Conservation (phyloP, 1,284 basidiomycete species). For the Phaffia rhodozyma region DNA sequence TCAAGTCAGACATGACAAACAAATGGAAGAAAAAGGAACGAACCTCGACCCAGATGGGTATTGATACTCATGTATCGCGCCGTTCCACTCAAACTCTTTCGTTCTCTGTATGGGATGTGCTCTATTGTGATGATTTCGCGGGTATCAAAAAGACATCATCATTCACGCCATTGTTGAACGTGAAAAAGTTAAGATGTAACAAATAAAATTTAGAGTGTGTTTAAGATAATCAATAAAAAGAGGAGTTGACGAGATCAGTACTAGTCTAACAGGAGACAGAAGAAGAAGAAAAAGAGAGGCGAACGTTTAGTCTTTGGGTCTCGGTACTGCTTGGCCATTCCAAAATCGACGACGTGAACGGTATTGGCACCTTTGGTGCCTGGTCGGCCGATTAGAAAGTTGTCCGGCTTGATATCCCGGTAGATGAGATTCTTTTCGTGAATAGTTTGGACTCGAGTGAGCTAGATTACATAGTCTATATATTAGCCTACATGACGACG, state of each 20-base stretch:
- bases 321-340: conserved; percentile 96
- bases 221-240: no score
- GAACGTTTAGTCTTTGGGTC: conserved; percentile 65
- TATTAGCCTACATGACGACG: neutral
- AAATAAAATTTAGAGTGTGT: neutral
- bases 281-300: neutral
- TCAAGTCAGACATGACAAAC: neutral
- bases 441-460: conserved; percentile 82
- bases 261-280: neutral
- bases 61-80: conserved; percentile 97
- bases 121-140: conserved; percentile 11
- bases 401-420: conserved; percentile 98
- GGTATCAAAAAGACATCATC: neutral
- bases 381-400: conserved; percentile 85
- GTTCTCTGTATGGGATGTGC: conserved; percentile 91
- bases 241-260: neutral
- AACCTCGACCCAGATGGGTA: conserved; percentile 82
- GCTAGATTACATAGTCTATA: conserved; percentile 36
- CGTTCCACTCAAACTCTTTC: conserved; percentile 78
- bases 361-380: conserved; percentile 74
- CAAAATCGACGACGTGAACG: conserved; percentile 84
- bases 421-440: conserved; percentile 97
- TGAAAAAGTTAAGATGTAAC: neutral
- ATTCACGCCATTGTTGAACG: neutral
- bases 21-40: conserved; percentile 23